These are phyloP conservation scores for Kwoniella pini DNA, from an alignment of 768 basidiomycete genomes.

Conservation along the genomic window DNA sequence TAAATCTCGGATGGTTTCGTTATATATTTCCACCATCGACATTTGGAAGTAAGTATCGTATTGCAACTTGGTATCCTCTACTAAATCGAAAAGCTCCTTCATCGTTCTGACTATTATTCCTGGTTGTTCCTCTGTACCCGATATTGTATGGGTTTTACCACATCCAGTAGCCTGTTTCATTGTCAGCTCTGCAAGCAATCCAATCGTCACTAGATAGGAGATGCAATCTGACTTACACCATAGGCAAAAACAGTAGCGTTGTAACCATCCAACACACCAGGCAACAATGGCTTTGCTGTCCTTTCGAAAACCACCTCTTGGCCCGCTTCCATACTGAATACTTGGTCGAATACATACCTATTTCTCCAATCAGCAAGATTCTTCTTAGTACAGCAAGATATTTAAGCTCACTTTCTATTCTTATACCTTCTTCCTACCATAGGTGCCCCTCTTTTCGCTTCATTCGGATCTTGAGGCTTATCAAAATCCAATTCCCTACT, in stretches of 20 bases:
- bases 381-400: neutral
- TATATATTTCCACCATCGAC: slow-evolving; percentile 98
- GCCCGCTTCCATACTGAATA: slow-evolving; percentile 75
- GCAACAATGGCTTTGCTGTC: slow-evolving; percentile 75
- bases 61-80: slow-evolving; percentile 82
- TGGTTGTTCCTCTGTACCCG: slow-evolving; percentile 80
- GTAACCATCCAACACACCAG: slow-evolving; percentile 85
- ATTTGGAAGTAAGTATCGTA: slow-evolving; percentile 84
- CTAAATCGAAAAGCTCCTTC: slow-evolving; percentile 92
- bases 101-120: slow-evolving; percentile 96
- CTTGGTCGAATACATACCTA: slow-evolving; percentile 89
- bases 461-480: slow-evolving; percentile 76
- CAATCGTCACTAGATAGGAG: neutral
- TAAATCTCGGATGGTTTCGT: slow-evolving; percentile 96
- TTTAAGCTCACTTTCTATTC: slow-evolving; percentile 65
- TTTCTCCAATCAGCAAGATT: neutral
- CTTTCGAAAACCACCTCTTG: slow-evolving; percentile 86
- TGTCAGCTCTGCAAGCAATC: slow-evolving; percentile 3
- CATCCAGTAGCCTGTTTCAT: slow-evolving; percentile 93
- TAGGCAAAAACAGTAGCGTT: slow-evolving; percentile 99
- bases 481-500: slow-evolving; percentile 95
- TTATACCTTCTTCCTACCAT: slow-evolving; percentile 81
- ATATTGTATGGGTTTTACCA: slow-evolving; percentile 99
- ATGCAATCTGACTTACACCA: slow-evolving; percentile 69
- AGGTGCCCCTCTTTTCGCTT: slow-evolving; percentile 25